Base-by-base conservation (phyloP, 208 protist genomes). In the Lotmaria passim region DNA sequence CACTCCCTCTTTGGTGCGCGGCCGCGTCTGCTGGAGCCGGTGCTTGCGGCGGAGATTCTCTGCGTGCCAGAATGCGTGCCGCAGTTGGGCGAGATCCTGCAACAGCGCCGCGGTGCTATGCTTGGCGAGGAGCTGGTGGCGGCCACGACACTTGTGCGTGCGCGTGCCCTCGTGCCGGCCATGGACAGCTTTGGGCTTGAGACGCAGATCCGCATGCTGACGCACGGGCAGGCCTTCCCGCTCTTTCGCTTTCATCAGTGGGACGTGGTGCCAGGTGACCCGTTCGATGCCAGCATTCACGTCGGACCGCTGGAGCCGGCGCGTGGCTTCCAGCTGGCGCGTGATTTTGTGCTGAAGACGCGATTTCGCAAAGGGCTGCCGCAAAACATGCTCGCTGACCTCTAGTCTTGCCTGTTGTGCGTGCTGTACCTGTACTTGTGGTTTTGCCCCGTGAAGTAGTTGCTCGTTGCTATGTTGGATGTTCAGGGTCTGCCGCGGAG, bases 151-250 rank as follows among this genome's bases (percentile, higher is more conserved):
- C 80, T 99, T 26, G 90, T 96, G 43, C 86, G 87, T n/a, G 79
- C 99, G 36, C 93, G 93, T 58, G 97, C 89, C 1, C 75, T 94
- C 62, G 85, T 99, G 21, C 99, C 99, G 6, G 92, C 98, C 2
- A 99, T 99, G 31, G 99, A 99, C 68, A 99, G 95, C 48, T 99
- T 99, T 78, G 98, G 98, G 14, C 98, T 99, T 24, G 98, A 99
- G 86, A 99, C 98, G 21, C 98, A 99, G 81, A 82, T 99, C 23
- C 90, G 99, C 38, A 90, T 93, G 57, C 72, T 96, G 62, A 99
- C 98, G 0, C 89, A 98, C 72, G 98, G 98, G 10, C 93, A 99
- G 77, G 88, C 87, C 3, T 99, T 98, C 69, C 91, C 90, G 55
- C 64, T 95, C 8, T 97, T 91, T 24, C 82, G 88, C 3, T 99